Evolutionary conservation across 108 stramenopile genomes (phyloP).

Genomic region (Cyclotella baltica): DNA sequence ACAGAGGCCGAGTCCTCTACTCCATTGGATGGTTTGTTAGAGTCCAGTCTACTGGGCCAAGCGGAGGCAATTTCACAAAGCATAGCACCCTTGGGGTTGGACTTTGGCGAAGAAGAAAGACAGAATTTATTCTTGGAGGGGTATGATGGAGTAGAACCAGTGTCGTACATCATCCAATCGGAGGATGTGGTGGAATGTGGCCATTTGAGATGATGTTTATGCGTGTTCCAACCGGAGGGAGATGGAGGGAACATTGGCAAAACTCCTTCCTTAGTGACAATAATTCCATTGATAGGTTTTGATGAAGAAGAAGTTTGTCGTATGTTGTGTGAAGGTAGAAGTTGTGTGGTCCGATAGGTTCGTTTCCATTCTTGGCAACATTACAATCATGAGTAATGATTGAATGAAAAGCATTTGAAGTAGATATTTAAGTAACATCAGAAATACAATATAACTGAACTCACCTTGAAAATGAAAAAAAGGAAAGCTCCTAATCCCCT

Average conservation of each 20-base stretch:
- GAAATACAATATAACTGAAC: constrained; percentile 4
- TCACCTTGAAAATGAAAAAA: constrained; percentile 90
- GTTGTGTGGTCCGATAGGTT: constrained; percentile 68
- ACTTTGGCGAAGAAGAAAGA: constrained; percentile 31
- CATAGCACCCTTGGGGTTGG: constrained; percentile 40
- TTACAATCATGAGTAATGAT: not conserved
- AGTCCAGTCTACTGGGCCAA: constrained; percentile 28
- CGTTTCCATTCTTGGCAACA: constrained; percentile 83
- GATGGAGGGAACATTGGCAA: constrained; percentile 45
- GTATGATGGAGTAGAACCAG: constrained; percentile 37
- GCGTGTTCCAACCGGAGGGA: constrained; percentile 29
- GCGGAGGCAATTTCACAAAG: constrained; percentile 39
- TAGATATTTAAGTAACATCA: not conserved
- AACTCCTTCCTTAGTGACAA: constrained; percentile 76
- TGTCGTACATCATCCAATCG: constrained; percentile 35
- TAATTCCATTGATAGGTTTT: constrained; percentile 29
- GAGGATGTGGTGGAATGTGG: constrained; percentile 9
- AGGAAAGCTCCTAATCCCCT: constrained; percentile 66
- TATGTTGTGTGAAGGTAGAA: constrained; percentile 53
- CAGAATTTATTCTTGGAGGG: constrained; percentile 42
- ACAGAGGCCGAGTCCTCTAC: constrained; percentile 27
- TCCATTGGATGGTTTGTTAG: not conserved
- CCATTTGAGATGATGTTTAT: constrained; percentile 7
- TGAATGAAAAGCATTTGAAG: too few relatives aligned
- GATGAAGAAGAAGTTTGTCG: constrained; percentile 29